Conservation (phyloP, 2,329 filamentous ascomycete genomes). For the Sporothrix brunneoviolacea region DNA sequence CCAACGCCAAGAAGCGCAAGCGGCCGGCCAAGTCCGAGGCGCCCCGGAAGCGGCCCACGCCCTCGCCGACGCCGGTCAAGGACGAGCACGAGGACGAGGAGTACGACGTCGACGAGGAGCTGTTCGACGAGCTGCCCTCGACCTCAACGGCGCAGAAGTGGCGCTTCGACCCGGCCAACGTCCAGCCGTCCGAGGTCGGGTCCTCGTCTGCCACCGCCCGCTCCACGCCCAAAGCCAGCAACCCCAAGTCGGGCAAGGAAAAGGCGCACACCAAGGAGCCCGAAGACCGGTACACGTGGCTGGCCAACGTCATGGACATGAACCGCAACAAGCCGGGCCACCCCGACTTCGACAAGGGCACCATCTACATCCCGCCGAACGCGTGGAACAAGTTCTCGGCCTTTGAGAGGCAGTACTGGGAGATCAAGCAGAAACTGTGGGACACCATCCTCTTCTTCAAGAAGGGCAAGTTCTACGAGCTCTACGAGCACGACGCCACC, state of each 20-base stretch:
- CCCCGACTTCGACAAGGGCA: conserved; percentile 85
- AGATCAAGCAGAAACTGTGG: conserved; percentile 97
- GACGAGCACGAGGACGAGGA: conserved; percentile 31
- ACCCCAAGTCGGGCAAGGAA: conserved; percentile 36
- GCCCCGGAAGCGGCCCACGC: conserved; percentile 57
- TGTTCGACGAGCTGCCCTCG: conserved; percentile 50
- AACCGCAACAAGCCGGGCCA: conserved; percentile 72
- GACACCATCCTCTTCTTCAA: conserved; percentile 99
- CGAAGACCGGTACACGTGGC: conserved; percentile 81
- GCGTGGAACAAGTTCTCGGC: conserved; percentile 81
- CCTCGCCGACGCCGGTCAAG: conserved; percentile 36
- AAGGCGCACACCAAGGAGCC: conserved; percentile 79
- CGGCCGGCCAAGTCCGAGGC: conserved; percentile 46
- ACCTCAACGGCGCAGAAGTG: conserved; percentile 76
- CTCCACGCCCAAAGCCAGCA: conserved; percentile 22
- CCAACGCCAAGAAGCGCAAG: conserved; percentile 67
- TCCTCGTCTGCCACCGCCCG: conserved; percentile 12
- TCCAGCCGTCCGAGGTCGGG: conserved; percentile 27
- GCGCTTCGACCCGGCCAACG: conserved; percentile 54
- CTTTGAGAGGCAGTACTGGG: conserved; percentile 98
- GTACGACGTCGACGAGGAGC: conserved; percentile 46
- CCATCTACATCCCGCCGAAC: conserved; percentile 77
- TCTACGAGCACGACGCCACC: conserved; percentile 96
- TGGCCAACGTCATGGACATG: conserved; percentile 77
- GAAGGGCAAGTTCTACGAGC: conserved; percentile 98